A percentile compares a stretch with the other conserved stretches of the same genome.
Conservation (phyloP, 2,329 filamentous ascomycete genomes). For the Ceratocystis huliohia region DNA sequence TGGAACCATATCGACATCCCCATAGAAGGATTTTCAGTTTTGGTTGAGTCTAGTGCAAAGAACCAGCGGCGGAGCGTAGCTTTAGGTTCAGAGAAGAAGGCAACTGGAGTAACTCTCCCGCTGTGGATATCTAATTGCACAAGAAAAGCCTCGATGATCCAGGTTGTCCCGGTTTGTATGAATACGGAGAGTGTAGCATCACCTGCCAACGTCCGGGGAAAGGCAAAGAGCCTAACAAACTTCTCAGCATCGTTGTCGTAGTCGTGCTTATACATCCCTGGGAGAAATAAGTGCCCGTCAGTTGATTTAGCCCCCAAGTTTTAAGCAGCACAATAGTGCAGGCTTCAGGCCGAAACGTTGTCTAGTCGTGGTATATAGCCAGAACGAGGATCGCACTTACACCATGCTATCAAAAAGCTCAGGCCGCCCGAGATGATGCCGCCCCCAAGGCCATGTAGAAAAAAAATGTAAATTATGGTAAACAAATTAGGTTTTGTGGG, state of each 20-base stretch:
- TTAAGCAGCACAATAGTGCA: too few species aligned
- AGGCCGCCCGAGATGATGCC: slow-evolving; percentile 37
- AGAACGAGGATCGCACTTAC: slow-evolving; percentile 26
- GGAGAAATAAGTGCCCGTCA: background rate
- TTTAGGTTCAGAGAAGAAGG: slow-evolving; percentile 29
- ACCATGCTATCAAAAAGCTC: slow-evolving; percentile 41
- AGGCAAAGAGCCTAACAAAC: slow-evolving; percentile 35
- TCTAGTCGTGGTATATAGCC: too few species aligned
- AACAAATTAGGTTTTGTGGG: slow-evolving; percentile 31
- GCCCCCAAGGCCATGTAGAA: slow-evolving; percentile 36
- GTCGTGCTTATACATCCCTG: slow-evolving; percentile 36
- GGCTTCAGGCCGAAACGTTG: too few species aligned
- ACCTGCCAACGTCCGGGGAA: slow-evolving; percentile 39
- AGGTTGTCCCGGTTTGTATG: slow-evolving; percentile 39
- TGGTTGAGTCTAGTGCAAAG: slow-evolving; percentile 30
- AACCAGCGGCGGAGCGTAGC: slow-evolving; percentile 33
- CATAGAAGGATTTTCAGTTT: slow-evolving; percentile 23
- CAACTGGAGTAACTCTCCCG: slow-evolving; percentile 36
- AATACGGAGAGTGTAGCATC: slow-evolving; percentile 41
- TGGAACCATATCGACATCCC: slow-evolving; percentile 33
- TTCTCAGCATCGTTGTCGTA: slow-evolving; percentile 26
- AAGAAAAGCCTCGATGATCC: slow-evolving; percentile 37
- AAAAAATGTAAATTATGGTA: slow-evolving; percentile 34
- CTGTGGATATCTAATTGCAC: slow-evolving; percentile 36
- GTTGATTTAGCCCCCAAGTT: background rate